These are phyloP conservation scores for Cyclostephanos tholiformis DNA, from an alignment of 108 stramenopile species.

Conservation along the genomic window DNA sequence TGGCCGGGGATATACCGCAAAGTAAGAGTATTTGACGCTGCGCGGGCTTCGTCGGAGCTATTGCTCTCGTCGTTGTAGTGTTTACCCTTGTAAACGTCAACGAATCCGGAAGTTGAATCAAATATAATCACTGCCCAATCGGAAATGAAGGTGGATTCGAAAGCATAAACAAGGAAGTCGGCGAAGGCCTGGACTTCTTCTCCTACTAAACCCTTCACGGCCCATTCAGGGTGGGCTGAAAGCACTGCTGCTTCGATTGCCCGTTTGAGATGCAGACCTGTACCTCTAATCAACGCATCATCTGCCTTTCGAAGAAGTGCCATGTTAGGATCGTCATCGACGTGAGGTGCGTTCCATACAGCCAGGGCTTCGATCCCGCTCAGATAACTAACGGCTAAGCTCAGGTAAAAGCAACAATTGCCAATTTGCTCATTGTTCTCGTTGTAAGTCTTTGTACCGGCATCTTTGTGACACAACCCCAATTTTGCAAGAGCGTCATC, in stretches of 20 bases:
- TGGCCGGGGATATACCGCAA: slow-evolving; percentile 62
- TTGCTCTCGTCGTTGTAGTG: slow-evolving; percentile 42
- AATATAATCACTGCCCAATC: slow-evolving; percentile 68
- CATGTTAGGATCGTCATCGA: slow-evolving; percentile 16
- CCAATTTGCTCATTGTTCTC: slow-evolving; percentile 55
- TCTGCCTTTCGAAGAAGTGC: slow-evolving; percentile 43
- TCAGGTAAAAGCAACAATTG: slow-evolving; percentile 70
- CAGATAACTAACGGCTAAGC: slow-evolving; percentile 57
- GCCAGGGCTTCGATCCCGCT: slow-evolving; percentile 62
- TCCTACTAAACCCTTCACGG: slow-evolving; percentile 57
- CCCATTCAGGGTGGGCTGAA: slow-evolving; percentile 69
- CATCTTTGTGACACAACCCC: slow-evolving; percentile 48
- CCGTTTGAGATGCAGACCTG: slow-evolving; percentile 59
- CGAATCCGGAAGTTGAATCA: slow-evolving; percentile 62
- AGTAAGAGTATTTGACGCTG: slow-evolving; percentile 59
- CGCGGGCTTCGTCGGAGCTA: background rate
- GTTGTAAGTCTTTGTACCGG: slow-evolving; percentile 54
- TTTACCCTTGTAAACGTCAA: slow-evolving; percentile 63
- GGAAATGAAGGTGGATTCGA: slow-evolving; percentile 59
- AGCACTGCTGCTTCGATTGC: slow-evolving; percentile 66
- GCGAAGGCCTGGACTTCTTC: slow-evolving; percentile 71
- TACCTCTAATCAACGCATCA: slow-evolving; percentile 42
- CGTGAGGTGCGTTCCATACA: slow-evolving; percentile 20
- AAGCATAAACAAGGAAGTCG: slow-evolving; percentile 64
- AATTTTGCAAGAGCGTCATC: slow-evolving; percentile 30